Evolutionary conservation across 371 early-diverging fungal genomes (phyloP).

Genomic region (Mortierella sp.): DNA sequence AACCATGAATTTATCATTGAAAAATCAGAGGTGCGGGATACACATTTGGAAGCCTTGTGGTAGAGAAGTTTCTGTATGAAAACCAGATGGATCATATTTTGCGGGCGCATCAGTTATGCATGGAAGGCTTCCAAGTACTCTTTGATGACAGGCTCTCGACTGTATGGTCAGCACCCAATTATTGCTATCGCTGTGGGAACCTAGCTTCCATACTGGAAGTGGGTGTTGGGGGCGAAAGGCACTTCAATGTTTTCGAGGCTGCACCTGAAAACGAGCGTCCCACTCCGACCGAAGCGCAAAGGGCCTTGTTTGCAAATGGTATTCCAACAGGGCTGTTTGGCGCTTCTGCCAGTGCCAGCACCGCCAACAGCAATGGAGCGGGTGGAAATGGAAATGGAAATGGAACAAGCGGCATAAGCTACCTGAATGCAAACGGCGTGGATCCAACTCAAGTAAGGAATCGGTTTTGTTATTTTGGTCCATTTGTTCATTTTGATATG

Average conservation of each 20-base stretch:
- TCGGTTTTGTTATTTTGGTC: not conserved
- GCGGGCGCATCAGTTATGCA: slow-evolving; percentile 96
- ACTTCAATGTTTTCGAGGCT: slow-evolving; percentile 92
- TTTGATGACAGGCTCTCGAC: slow-evolving; percentile 90
- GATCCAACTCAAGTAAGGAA: slow-evolving; percentile 37
- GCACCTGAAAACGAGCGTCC: slow-evolving; percentile 84
- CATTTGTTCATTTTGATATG: not conserved
- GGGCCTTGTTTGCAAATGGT: slow-evolving; percentile 37
- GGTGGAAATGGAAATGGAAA: slow-evolving; percentile 2
- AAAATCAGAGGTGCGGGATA: slow-evolving; percentile 97
- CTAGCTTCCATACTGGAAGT: slow-evolving; percentile 94
- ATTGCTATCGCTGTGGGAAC: slow-evolving; percentile 98
- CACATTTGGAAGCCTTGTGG: slow-evolving; percentile 89
- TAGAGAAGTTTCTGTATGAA: slow-evolving; percentile 83
- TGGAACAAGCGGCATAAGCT: slow-evolving; percentile 8
- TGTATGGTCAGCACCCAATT: slow-evolving; percentile 92
- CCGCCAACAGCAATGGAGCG: slow-evolving; percentile 5
- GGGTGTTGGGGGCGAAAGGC: slow-evolving; percentile 78
- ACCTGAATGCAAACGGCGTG: slow-evolving; percentile 1
- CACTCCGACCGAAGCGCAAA: slow-evolving; percentile 19
- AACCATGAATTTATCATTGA: too few relatives aligned
- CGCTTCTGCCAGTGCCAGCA: not conserved
- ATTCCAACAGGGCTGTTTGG: slow-evolving; percentile 13
- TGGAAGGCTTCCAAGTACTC: slow-evolving; percentile 94
- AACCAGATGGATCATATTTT: slow-evolving; percentile 91